phyloP scores from a whole-genome alignment of 2,329 filamentous ascomycete species.

The Pseudogymnoascus sp. region DNA sequence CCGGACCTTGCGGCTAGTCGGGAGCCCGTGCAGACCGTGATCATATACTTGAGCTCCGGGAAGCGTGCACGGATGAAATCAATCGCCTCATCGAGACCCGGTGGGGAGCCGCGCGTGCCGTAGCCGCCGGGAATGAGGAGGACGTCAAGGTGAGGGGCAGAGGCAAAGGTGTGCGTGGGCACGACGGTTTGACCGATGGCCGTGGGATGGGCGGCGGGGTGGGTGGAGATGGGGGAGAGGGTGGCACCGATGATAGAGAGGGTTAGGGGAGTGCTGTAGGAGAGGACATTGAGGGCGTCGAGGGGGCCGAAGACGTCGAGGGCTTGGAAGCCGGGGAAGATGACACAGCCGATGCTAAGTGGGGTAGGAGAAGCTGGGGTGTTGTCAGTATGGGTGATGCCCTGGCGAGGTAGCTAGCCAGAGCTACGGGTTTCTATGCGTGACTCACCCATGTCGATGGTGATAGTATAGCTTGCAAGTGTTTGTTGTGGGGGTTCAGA shows the following conservation, averaged over 20 bases:
- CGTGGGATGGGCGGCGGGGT: not conserved
- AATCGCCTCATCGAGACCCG: conserved; percentile 29
- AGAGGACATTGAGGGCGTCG: conserved; percentile 11
- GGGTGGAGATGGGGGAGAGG: conserved; percentile 25
- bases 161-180: conserved; percentile 47
- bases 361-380: not conserved
- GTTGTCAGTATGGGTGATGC: not conserved
- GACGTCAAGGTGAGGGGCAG: conserved; percentile 43
- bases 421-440: not conserved
- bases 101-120: conserved; percentile 36
- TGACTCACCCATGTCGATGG: not conserved
- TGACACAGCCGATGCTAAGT: conserved; percentile 16
- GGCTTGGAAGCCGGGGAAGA: conserved; percentile 36
- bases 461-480: not conserved
- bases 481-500: not conserved
- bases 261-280: conserved; percentile 20
- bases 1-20: conserved; percentile 50
- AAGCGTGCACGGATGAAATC: conserved; percentile 39
- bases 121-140: conserved; percentile 58
- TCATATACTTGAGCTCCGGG: conserved; percentile 43
- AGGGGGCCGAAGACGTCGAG: conserved; percentile 16
- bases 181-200: conserved; percentile 32
- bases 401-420: not conserved
- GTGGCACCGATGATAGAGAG: conserved; percentile 28
- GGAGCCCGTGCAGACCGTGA: conserved; percentile 61